Evolutionary conservation across 1,284 basidiomycete genomes (phyloP).

Genomic region (Dichomitus squalens): DNA sequence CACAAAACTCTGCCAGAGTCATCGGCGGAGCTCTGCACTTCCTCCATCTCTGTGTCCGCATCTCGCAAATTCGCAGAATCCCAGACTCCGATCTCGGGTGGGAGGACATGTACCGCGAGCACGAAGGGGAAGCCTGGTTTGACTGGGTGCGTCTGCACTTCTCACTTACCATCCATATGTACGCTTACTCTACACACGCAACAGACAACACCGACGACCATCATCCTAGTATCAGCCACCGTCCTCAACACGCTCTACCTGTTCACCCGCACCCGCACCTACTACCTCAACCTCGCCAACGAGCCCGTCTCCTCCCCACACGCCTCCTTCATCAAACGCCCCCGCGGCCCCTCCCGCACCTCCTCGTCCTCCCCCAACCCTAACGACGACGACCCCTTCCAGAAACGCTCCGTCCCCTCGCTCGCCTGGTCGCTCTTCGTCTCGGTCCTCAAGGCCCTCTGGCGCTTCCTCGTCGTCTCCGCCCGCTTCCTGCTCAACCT

Average conservation of each 20-base stretch:
- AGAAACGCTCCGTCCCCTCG: conserved; percentile 43
- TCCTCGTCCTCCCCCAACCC: conserved; percentile 3
- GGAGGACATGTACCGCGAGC: conserved; percentile 76
- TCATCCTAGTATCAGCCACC: conserved; percentile 52
- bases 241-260: conserved; percentile 63
- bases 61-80: conserved; percentile 56
- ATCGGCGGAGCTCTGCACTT: conserved; percentile 66
- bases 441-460: conserved; percentile 39
- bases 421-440: conserved; percentile 32
- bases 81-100: conserved; percentile 71
- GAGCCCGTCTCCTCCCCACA: conserved; percentile 72
- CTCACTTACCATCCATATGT: not conserved
- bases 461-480: conserved; percentile 53
- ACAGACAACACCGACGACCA: conserved; percentile 62
- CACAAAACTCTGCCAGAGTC: conserved; percentile 65
- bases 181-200: not conserved
- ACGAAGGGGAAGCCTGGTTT: conserved; percentile 67
- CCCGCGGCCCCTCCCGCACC: conserved; percentile 30
- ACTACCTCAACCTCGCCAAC: conserved; percentile 59
- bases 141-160: conserved; percentile 65
- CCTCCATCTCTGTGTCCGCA: conserved; percentile 63
- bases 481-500: conserved; percentile 72
- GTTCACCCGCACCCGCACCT: conserved; percentile 66
- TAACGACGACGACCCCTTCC: conserved; percentile 24
- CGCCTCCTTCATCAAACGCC: conserved; percentile 58